A percentile compares a stretch with the other conserved stretches of the same genome.
These are phyloP conservation scores for Karstenula rhodostoma DNA, from an alignment of 2,329 filamentous ascomycete species.

Conservation along the genomic window DNA sequence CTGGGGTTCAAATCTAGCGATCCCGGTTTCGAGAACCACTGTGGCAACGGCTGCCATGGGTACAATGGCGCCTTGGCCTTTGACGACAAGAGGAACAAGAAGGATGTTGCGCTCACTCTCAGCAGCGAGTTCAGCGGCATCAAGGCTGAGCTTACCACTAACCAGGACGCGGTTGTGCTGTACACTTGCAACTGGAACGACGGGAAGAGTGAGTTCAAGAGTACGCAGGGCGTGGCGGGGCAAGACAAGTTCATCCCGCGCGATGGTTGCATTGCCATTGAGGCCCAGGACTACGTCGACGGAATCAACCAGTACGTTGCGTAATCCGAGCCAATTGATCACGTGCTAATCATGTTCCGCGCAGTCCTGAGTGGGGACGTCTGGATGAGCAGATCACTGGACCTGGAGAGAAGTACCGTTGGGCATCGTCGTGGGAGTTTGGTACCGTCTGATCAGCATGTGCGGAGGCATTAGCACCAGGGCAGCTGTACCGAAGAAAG, in stretches of 20 bases:
- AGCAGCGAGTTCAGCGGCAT: constrained; percentile 43
- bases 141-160: constrained; percentile 41
- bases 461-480: constrained; percentile 3
- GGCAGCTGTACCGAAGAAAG: constrained; percentile 9
- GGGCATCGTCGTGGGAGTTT: constrained; percentile 45
- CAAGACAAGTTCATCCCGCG: constrained; percentile 42
- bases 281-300: constrained; percentile 45
- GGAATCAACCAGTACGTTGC: constrained; percentile 46
- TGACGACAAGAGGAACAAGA: constrained; percentile 34
- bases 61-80: constrained; percentile 45
- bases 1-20: constrained; percentile 41
- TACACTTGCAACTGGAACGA: constrained; percentile 49
- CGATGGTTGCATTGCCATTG: constrained; percentile 46
- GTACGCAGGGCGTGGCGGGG: constrained; percentile 38
- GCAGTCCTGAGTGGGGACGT: constrained; percentile 45
- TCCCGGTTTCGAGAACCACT: constrained; percentile 39
- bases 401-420: constrained; percentile 44
- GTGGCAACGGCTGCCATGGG: constrained; percentile 45
- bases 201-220: constrained; percentile 46
- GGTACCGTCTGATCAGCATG: constrained; percentile 29
- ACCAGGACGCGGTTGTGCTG: constrained; percentile 44
- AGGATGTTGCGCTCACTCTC: constrained; percentile 34
- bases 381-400: constrained; percentile 41
- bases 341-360: constrained; percentile 33
- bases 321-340: constrained; percentile 1